A percentile compares a stretch with the other conserved stretches of the same genome.
Conservation (phyloP, 2,329 filamentous ascomycete species). For the Xylogone sp. region DNA sequence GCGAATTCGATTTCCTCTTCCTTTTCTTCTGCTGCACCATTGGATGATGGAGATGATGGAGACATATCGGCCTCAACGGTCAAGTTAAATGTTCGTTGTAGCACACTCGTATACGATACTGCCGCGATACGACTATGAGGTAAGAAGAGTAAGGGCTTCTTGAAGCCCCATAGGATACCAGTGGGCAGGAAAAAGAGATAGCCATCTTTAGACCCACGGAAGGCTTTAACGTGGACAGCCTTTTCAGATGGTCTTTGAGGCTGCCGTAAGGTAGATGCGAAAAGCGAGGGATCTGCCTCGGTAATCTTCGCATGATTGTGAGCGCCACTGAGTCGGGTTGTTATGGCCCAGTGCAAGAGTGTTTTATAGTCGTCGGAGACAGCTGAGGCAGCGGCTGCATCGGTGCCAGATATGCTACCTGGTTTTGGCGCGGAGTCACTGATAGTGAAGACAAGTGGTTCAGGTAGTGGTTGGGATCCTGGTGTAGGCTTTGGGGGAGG, state of each 20-base stretch:
- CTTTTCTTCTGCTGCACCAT: constrained; percentile 35
- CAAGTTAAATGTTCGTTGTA: constrained; percentile 67
- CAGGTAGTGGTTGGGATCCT: constrained; percentile 32
- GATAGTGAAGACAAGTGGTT: constrained; percentile 64
- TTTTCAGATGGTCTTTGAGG: constrained; percentile 55
- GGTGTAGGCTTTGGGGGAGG: constrained; percentile 44
- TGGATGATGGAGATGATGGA: constrained; percentile 23
- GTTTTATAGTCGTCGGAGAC: constrained; percentile 57
- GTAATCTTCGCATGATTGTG: constrained; percentile 44
- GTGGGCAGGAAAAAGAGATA: constrained; percentile 64
- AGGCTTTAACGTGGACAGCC: constrained; percentile 63
- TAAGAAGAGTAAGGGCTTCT: constrained; percentile 64
- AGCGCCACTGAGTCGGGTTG: constrained; percentile 45
- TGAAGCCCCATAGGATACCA: constrained; percentile 67
- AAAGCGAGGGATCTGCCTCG: constrained; percentile 50
- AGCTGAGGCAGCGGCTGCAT: constrained; percentile 43
- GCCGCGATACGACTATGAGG: constrained; percentile 57
- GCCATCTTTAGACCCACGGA: constrained; percentile 65
- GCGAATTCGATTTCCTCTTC: constrained; percentile 63
- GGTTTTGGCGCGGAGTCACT: constrained; percentile 57
- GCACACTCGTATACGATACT: constrained; percentile 63
- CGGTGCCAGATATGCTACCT: constrained; percentile 49
- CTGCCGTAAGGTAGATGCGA: constrained; percentile 54
- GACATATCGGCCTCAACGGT: constrained; percentile 53
- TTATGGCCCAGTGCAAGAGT: constrained; percentile 59